Evolutionary conservation across 2,329 filamentous ascomycete genomes (phyloP), one percentile per base, ranked within the genome.

Genomic region (Falciphora oryzae): DNA sequence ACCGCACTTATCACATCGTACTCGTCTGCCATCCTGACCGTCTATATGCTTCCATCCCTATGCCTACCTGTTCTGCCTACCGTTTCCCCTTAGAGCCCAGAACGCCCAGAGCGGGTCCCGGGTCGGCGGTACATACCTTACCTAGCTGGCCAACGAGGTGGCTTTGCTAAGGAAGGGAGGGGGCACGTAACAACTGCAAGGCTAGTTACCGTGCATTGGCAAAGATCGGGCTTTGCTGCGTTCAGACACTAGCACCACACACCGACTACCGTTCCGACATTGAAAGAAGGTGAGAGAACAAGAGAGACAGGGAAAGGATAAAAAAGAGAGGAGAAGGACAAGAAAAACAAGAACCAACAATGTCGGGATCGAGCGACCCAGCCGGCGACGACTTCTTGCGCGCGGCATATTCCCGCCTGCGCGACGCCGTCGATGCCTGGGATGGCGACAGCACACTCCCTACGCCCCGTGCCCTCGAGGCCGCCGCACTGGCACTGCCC

Each of bases 401-500:
- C 5, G 64, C 66, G 6, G 63, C 69, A 57, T 69, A 71, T 64
- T 31, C 31, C 5, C 67, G 67, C 13, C 64, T 72, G n/a, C 68
- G 69, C 18, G 57, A 59, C 27, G 63, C 66, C 27, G 65, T 69
- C 14, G 31, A 61, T 32, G 18, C 53, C 11, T 67, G 64, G 13
- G 61, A 63, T 28, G 28, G 18, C 62, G 57, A 67, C 73, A 89
- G 88, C 57, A 79, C 82, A 82, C 1, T 25, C 72, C 27, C 65
- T n/a, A 27, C 53, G 16, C 7, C 22, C 25, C n/a, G 66, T 2
- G 69, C 74, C 59, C 71, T 84, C 38, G 65, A 70, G 14, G 64
- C 70, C 31, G 80, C 80, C 44, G 73, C 79, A 22, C 69, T 76
- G 7, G 74, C 78, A 13, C 77, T 84, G 31, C 78, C 79, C 0